Base-by-base conservation (phyloP, 2,329 filamentous ascomycete genomes). In the Microcyclospora pomicola region DNA sequence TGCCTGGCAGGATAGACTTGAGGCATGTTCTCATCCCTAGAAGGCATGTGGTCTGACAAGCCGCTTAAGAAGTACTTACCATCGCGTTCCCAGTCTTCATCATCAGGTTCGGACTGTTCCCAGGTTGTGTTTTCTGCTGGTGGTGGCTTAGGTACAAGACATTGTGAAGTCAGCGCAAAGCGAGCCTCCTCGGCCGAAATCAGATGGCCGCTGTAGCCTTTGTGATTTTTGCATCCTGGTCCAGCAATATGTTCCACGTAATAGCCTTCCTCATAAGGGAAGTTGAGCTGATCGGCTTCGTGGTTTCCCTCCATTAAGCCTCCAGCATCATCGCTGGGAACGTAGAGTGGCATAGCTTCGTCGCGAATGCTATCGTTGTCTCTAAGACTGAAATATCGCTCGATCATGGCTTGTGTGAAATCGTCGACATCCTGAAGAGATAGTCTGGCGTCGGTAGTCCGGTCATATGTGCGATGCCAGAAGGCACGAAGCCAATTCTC, bases 171-270 rank as follows among this genome's bases (percentile, higher is more conserved):
- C 0, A 33, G 35, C 34, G 36, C 40, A 15, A 27, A 33, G 31
- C 32, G 27, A 39, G 46, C 46, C n/a, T 47, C 47, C 15, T 41
- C 35, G 5, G 35, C 15, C 3, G 36, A 35, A 27, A 49, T 43
- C 3, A n/a, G 5, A 12, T 43, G 12, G 2, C 45, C 47, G 19
- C 12, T 42, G 39, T 46, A 45, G 19, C 35, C 45, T 19, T 36
- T 36, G 15, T 10, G 10, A 7, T 2, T 27, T 1, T 27, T 27
- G 29, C 45, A 44, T 2, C 27, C 16, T 1, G 41, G 43, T 0
- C 45, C 45, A 2, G 45, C 43, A 27, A 47, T 35, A 36, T 47
- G 45, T 31, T 47, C 45, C 9, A 31, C 13, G 15, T 33, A 6
- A 27, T 16, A 5, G 6, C 2, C 9, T 10, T 34, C 16, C 13